phyloP scores from a whole-genome alignment of 768 basidiomycete species.

The Leccinum longicurvipes region DNA sequence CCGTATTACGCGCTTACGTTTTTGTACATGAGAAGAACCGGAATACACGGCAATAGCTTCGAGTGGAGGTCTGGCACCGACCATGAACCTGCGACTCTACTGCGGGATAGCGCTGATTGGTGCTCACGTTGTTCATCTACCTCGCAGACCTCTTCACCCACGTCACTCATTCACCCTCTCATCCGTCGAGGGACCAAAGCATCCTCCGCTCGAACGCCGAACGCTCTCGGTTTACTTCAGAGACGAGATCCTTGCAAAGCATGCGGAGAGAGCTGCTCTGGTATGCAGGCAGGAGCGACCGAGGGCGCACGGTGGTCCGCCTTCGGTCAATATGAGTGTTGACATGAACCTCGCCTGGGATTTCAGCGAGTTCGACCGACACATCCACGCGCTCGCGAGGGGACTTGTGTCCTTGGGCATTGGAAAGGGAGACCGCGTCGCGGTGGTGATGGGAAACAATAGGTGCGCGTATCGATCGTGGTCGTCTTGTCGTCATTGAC shows the following conservation, averaged over 20 bases:
- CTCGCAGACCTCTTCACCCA: slow-evolving; percentile 8
- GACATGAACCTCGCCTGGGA: slow-evolving; percentile 64
- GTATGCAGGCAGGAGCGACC: slow-evolving; percentile 60
- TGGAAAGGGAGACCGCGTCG: slow-evolving; percentile 71
- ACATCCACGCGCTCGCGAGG: slow-evolving; percentile 64
- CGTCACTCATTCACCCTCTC: slow-evolving; percentile 42
- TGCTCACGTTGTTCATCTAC: not conserved
- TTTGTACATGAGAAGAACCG: not conserved
- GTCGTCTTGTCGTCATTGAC: not conserved
- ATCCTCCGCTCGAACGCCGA: slow-evolving; percentile 52
- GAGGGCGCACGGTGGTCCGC: slow-evolving; percentile 58
- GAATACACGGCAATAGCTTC: not conserved
- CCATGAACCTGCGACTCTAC: slow-evolving; percentile 5
- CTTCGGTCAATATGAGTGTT: slow-evolving; percentile 47
- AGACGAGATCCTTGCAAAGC: slow-evolving; percentile 48
- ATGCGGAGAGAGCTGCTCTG: slow-evolving; percentile 55
- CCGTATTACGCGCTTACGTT: not conserved
- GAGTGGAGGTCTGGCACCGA: not conserved
- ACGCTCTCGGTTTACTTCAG: slow-evolving; percentile 65
- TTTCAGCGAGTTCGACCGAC: slow-evolving; percentile 64
- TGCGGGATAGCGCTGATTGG: not conserved
- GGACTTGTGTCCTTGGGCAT: slow-evolving; percentile 71
- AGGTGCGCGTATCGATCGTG: slow-evolving; percentile 45
- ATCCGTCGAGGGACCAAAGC: slow-evolving; percentile 51
- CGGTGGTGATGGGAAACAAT: slow-evolving; percentile 81